phyloP scores from a whole-genome alignment of 1,284 basidiomycete species.

The Sphaerobolus stellatus region DNA sequence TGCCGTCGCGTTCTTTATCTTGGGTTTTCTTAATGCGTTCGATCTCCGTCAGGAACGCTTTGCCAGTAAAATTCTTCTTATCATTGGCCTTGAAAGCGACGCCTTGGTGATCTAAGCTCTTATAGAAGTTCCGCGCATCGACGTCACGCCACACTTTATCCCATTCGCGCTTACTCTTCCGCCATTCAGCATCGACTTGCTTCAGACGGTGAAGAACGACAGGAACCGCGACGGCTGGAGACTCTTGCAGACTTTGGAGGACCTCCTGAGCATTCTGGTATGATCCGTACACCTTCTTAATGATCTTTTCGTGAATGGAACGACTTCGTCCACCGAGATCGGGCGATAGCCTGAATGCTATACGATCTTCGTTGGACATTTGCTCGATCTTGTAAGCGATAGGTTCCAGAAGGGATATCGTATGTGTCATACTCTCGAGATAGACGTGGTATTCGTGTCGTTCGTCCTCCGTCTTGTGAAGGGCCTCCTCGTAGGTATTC shows the following conservation, averaged over 20 bases:
- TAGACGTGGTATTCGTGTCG: constrained; percentile 98
- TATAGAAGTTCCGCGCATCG: constrained; percentile 96
- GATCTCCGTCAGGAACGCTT: constrained; percentile 87
- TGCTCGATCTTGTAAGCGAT: constrained; percentile 83
- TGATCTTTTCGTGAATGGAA: constrained; percentile 88
- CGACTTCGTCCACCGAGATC: constrained; percentile 89
- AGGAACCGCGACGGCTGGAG: constrained; percentile 86
- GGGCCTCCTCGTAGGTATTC: constrained; percentile 93
- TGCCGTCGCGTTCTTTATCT: constrained; percentile 43
- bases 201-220: constrained; percentile 90
- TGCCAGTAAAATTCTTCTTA: constrained; percentile 93
- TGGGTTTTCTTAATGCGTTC: constrained; percentile 78
- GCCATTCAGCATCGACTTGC: constrained; percentile 98
- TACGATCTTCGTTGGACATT: constrained; percentile 88
- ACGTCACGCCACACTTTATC: constrained; percentile 97
- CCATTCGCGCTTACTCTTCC: constrained; percentile 92
- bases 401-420: constrained; percentile 91
- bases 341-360: constrained; percentile 80
- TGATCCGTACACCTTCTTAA: constrained; percentile 97
- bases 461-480: constrained; percentile 98
- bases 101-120: constrained; percentile 94
- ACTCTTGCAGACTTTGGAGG: constrained; percentile 90
- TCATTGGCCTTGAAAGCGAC: constrained; percentile 94
- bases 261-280: constrained; percentile 77
- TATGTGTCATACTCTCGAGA: constrained; percentile 89